A percentile compares a stretch with the other conserved stretches of the same genome.
phyloP scores from a whole-genome alignment of 441 rosid species.

The Croton laevigatus region DNA sequence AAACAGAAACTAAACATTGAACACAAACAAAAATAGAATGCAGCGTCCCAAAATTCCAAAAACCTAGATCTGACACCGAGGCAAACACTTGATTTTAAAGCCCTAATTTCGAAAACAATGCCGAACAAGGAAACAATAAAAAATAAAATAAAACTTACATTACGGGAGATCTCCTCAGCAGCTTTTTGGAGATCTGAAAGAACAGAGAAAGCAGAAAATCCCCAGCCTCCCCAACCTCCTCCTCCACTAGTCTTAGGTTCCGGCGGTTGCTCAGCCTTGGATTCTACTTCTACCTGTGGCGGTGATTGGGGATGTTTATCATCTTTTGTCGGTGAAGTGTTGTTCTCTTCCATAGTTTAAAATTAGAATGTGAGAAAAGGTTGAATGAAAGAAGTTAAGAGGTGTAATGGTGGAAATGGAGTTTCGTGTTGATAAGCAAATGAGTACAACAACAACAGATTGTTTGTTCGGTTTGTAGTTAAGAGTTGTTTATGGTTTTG shows the following conservation, averaged over 20 bases:
- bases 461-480: not conserved
- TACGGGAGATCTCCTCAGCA: conserved; percentile 92
- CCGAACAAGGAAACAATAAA: not conserved
- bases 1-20: conserved; percentile 8
- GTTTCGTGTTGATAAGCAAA: not conserved
- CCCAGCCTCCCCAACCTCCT: conserved; percentile 93
- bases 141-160: conserved; percentile 45
- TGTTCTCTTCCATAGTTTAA: conserved; percentile 35
- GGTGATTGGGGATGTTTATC: conserved; percentile 20
- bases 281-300: conserved; percentile 19
- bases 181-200: conserved; percentile 92
- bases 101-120: not conserved
- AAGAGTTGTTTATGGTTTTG: not conserved
- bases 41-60: not conserved
- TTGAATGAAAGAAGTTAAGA: not conserved
- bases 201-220: conserved; percentile 69
- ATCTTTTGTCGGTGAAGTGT: conserved; percentile 21
- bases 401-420: not conserved
- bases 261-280: conserved; percentile 17
- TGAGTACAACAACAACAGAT: not conserved
- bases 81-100: not conserved
- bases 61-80: conserved; percentile 18
- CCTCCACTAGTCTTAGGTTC: conserved; percentile 24
- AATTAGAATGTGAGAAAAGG: not conserved
- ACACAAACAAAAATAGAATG: not conserved